Evolutionary conservation across 2,329 filamentous ascomycete genomes (phyloP).

Genomic region (Elsinoe perseae): DNA sequence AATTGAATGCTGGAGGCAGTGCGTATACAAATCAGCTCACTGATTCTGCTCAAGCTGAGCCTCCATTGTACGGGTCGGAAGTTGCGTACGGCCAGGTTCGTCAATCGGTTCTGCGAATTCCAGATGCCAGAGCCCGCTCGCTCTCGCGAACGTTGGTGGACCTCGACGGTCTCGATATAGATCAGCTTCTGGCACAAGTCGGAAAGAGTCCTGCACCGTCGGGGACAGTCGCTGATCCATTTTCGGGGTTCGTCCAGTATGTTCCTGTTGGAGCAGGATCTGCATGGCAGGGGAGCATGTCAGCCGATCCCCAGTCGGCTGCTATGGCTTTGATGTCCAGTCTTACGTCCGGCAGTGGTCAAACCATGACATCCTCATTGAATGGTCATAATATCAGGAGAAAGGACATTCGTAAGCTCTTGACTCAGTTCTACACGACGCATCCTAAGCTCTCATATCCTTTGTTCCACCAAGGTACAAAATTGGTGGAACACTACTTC

Average conservation of each 20-base stretch:
- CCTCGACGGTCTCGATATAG: slow-evolving; percentile 19
- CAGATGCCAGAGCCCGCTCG: not conserved
- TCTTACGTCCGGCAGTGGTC: not conserved
- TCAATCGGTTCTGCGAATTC: not conserved
- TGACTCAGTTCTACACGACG: slow-evolving; percentile 24
- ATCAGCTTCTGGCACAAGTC: slow-evolving; percentile 5
- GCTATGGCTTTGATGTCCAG: not conserved
- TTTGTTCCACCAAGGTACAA: slow-evolving; percentile 45
- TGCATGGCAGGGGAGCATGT: not conserved
- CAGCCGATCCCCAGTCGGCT: not conserved
- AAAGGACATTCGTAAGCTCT: slow-evolving; percentile 14
- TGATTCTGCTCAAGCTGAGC: not conserved
- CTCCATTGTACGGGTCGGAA: not conserved
- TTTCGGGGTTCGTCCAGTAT: not conserved
- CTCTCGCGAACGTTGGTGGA: slow-evolving; percentile 16
- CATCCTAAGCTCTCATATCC: slow-evolving; percentile 28
- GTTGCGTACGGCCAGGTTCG: too few relatives aligned
- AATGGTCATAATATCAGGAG: not conserved
- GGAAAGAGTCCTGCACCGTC: not conserved
- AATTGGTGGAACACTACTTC: slow-evolving; percentile 57
- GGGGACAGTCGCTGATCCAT: not conserved
- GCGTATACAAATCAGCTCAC: not conserved
- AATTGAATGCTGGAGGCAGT: not conserved
- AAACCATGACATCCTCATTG: not conserved
- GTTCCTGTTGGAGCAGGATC: not conserved